These are phyloP conservation scores for Fagopyrum esculentum DNA, from an alignment of 148 eudicot species.

Conservation along the genomic window DNA sequence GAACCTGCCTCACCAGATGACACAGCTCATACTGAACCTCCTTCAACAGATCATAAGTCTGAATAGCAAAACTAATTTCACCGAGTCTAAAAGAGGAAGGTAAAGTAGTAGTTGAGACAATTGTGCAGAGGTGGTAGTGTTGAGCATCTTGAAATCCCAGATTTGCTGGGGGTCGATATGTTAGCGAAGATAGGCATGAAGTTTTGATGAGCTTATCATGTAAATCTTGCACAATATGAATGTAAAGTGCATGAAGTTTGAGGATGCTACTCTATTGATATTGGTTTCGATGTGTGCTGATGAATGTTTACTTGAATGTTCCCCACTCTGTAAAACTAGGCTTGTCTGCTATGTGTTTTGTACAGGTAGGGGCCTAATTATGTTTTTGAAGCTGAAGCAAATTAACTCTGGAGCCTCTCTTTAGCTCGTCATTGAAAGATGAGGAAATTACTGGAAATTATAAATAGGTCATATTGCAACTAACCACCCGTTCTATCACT, in stretches of 20 bases:
- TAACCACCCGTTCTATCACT: no score
- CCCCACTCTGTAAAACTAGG: no score
- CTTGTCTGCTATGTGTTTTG: no score
- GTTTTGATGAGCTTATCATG: neutral
- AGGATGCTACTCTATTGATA: neutral
- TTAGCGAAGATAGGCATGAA: neutral
- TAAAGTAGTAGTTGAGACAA: neutral
- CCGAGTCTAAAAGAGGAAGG: neutral
- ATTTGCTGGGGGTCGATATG: neutral
- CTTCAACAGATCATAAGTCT: slow-evolving; percentile 26
- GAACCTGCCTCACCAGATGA: neutral
- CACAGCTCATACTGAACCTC: neutral
- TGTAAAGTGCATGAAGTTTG: neutral
- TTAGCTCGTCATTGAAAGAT: no score
- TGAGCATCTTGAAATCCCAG: neutral
- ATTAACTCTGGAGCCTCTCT: no score
- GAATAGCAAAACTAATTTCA: neutral
- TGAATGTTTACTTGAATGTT: neutral
- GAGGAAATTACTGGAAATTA: no score
- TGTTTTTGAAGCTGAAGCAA: no score
- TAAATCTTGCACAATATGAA: neutral
- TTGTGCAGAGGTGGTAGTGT: no score
- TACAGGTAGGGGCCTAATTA: no score
- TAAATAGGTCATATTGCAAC: no score
- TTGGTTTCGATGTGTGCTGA: neutral